These are phyloP conservation scores for Climacium dendroides DNA, from an alignment of 225 moss, liverwort and hornwort genomes.

Conservation along the genomic window DNA sequence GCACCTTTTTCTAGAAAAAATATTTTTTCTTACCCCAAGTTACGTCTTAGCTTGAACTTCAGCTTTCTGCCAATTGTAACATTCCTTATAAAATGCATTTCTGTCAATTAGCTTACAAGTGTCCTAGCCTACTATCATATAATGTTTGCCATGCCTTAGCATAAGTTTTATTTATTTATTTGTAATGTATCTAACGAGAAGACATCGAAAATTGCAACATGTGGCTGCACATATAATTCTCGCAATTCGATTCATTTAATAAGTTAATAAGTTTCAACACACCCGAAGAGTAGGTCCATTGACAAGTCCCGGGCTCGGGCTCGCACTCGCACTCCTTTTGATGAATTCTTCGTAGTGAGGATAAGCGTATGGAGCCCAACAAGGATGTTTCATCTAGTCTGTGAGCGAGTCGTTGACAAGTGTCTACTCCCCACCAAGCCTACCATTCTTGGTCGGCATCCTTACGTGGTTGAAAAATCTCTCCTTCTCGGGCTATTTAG, in stretches of 20 bases:
- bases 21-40: no score
- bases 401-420: background rate
- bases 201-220: background rate
- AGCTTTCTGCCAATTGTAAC: background rate
- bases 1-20: no score
- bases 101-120: background rate
- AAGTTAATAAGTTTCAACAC: background rate
- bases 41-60: background rate
- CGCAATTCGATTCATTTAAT: background rate
- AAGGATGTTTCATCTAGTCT: background rate
- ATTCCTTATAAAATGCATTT: background rate
- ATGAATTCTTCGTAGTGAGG: background rate
- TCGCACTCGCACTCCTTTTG: background rate
- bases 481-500: no score
- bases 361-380: background rate
- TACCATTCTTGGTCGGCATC: background rate
- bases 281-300: background rate
- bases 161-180: background rate
- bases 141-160: background rate
- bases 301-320: rapidly evolving
- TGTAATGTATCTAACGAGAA: background rate
- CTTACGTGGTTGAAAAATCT: no score
- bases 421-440: no score
- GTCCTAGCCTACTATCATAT: background rate
- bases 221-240: background rate